These are phyloP conservation scores for Rhodotorula sp. DNA, from an alignment of 1,284 basidiomycete genomes.

Conservation along the genomic window DNA sequence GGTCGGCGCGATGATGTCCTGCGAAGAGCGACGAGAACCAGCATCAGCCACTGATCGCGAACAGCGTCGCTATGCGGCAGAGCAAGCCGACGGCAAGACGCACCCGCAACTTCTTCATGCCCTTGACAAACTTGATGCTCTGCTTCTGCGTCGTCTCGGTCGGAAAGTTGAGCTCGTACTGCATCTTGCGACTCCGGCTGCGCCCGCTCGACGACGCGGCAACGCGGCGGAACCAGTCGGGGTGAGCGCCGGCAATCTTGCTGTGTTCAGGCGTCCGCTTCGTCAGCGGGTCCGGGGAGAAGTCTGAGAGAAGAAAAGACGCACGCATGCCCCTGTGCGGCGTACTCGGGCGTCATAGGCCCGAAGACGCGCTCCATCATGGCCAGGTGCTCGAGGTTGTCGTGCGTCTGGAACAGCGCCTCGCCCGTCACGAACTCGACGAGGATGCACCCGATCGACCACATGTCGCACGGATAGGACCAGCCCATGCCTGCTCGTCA, in stretches of 20 bases:
- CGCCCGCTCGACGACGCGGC: constrained; percentile 50
- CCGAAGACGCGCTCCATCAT: constrained; percentile 99
- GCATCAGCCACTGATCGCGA: background rate
- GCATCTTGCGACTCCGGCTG: background rate
- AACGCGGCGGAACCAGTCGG: constrained; percentile 84
- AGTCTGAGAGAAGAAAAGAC: constrained; percentile 50
- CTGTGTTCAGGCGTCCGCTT: background rate
- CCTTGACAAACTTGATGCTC: constrained; percentile 89
- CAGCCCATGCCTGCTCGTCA: constrained; percentile 76
- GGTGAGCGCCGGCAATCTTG: constrained; percentile 47
- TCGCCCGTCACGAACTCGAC: constrained; percentile 98
- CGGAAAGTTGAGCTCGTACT: constrained; percentile 80
- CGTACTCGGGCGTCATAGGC: constrained; percentile 84
- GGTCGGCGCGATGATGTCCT: constrained; percentile 76
- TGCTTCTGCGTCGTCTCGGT: constrained; percentile 77
- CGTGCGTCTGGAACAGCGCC: constrained; percentile 97
- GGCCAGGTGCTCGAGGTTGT: constrained; percentile 97
- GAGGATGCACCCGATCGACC: constrained; percentile 97
- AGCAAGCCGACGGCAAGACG: constrained; percentile 45
- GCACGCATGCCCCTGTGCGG: constrained; percentile 22
- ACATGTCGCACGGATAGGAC: constrained; percentile 98
- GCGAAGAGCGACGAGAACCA: constrained; percentile 4
- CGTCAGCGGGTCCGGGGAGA: constrained; percentile 49
- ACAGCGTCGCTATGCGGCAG: background rate
- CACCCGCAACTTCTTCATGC: constrained; percentile 75